phyloP scores from a whole-genome alignment of 257 asterid species.

The Ehretia macrophylla region DNA sequence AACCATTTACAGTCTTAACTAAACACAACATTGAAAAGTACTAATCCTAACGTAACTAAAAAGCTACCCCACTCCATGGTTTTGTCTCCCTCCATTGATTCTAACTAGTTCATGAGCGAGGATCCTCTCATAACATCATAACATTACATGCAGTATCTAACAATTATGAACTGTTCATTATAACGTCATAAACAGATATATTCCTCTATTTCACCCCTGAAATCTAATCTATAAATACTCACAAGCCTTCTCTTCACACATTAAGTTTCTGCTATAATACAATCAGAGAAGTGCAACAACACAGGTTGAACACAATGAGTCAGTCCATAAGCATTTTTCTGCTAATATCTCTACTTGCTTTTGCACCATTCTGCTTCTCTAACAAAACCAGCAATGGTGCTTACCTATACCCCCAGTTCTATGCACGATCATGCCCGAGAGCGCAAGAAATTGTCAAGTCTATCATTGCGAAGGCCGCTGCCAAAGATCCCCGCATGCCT shows the following conservation, averaged over 20 bases:
- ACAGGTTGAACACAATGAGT: slow-evolving; percentile 32
- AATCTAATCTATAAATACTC: slow-evolving; percentile 37
- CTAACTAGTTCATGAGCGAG: no score
- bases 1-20: slow-evolving; percentile 11
- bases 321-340: slow-evolving; percentile 37
- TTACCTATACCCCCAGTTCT: slow-evolving; percentile 72
- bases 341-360: slow-evolving; percentile 32
- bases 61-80: slow-evolving; percentile 49
- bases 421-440: slow-evolving; percentile 64
- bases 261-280: no score
- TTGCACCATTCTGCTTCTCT: slow-evolving; percentile 54
- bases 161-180: no score
- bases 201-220: background rate
- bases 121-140: no score
- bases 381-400: slow-evolving; percentile 33
- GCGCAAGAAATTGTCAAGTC: slow-evolving; percentile 61
- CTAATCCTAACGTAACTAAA: slow-evolving; percentile 24
- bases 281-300: no score
- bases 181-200: no score
- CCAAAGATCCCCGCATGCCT: slow-evolving; percentile 84
- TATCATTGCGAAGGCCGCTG: slow-evolving; percentile 70
- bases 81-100: slow-evolving; percentile 1
- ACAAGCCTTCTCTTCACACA: slow-evolving; percentile 18
- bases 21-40: slow-evolving; percentile 2
- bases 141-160: no score